These are phyloP conservation scores for Apiospora arundinis DNA, from an alignment of 2,329 filamentous ascomycete species.

Conservation along the genomic window DNA sequence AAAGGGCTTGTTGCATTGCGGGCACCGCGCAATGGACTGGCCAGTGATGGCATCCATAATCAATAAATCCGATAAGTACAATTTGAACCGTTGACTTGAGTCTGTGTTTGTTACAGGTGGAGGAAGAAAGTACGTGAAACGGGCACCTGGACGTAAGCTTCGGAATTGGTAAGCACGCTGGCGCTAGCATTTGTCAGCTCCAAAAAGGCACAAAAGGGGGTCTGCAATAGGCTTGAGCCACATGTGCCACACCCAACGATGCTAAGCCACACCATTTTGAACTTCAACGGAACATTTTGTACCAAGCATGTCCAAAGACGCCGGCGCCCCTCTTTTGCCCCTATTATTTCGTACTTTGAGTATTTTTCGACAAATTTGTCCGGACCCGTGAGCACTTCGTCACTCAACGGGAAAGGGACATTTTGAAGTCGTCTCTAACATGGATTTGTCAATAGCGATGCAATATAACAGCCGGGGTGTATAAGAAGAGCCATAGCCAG, in stretches of 20 bases:
- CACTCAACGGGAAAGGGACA: not conserved
- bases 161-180: not conserved
- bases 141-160: not conserved
- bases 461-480: too few relatives aligned
- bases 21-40: slow-evolving; percentile 41
- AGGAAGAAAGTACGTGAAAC: not conserved
- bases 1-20: slow-evolving; percentile 48
- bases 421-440: not conserved
- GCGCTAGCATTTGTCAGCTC: not conserved
- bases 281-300: too few relatives aligned
- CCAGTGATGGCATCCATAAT: not conserved
- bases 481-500: not conserved
- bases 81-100: not conserved
- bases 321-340: too few relatives aligned
- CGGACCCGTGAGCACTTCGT: not conserved
- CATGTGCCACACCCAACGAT: not conserved
- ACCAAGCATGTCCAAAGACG: not conserved
- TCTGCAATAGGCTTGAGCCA: not conserved
- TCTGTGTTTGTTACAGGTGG: too few relatives aligned
- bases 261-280: not conserved
- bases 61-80: not conserved
- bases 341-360: too few relatives aligned
- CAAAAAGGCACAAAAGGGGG: not conserved
- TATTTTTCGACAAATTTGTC: not conserved
- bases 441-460: not conserved